A percentile compares a stretch with the other conserved stretches of the same genome.
phyloP scores from a whole-genome alignment of 2,329 filamentous ascomycete genomes.

The Aspergillus sp. region DNA sequence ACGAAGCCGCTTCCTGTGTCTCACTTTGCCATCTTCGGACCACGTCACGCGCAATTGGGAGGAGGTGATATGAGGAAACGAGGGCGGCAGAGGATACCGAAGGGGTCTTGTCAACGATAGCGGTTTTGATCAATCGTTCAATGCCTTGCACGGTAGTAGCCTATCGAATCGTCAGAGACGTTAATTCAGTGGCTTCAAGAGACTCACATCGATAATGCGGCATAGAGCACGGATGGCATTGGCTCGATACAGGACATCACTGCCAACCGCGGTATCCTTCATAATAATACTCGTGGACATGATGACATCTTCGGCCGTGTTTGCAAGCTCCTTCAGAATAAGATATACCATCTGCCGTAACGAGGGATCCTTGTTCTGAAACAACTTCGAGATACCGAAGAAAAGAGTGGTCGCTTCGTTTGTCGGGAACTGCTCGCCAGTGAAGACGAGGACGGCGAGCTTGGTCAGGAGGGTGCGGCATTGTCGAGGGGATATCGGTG shows the following conservation, averaged over 20 bases:
- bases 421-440: slow-evolving; percentile 92
- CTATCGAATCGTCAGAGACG: slow-evolving; percentile 45
- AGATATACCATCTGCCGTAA: slow-evolving; percentile 98
- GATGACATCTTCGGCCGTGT: slow-evolving; percentile 96
- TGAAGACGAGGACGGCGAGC: slow-evolving; percentile 93
- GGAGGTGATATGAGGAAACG: slow-evolving; percentile 94
- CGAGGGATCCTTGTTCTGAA: slow-evolving; percentile 98
- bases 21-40: slow-evolving; percentile 98
- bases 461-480: slow-evolving; percentile 97
- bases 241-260: slow-evolving; percentile 87
- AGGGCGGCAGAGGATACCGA: slow-evolving; percentile 95
- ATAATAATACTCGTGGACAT: slow-evolving; percentile 99
- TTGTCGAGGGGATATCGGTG: slow-evolving; percentile 93
- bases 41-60: slow-evolving; percentile 92
- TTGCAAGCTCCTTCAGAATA: slow-evolving; percentile 94
- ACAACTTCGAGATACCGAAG: slow-evolving; percentile 98
- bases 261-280: slow-evolving; percentile 97
- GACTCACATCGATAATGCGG: slow-evolving; percentile 87
- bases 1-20: slow-evolving; percentile 92
- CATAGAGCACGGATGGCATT: slow-evolving; percentile 95
- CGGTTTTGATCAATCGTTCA: slow-evolving; percentile 97
- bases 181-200: not conserved
- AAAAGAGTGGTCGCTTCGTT: slow-evolving; percentile 98
- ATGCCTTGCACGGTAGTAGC: slow-evolving; percentile 95
- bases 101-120: slow-evolving; percentile 98